These are phyloP conservation scores for Thelonectria rubi DNA, from an alignment of 2,329 filamentous ascomycete genomes.

Conservation along the genomic window DNA sequence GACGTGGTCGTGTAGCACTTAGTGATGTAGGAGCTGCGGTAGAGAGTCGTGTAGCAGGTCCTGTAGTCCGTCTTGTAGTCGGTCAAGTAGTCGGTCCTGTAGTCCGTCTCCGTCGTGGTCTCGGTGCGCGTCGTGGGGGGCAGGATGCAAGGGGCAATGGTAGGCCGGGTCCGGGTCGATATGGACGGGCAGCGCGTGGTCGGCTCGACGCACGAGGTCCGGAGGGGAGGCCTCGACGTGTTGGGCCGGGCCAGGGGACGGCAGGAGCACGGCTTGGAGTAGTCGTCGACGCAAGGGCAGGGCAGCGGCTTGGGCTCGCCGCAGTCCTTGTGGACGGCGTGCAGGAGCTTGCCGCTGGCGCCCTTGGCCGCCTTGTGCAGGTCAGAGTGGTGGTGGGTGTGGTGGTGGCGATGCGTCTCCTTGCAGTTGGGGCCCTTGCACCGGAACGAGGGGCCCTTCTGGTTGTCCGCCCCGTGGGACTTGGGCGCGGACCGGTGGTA, in stretches of 20 bases:
- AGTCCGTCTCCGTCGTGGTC: too few relatives aligned
- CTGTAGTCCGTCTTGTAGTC: too few relatives aligned
- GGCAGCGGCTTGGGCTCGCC: constrained; percentile 25
- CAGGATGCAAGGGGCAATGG: too few relatives aligned
- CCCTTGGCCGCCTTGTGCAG: not conserved
- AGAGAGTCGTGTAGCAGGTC: too few relatives aligned
- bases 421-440: constrained; percentile 3
- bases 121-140: too few relatives aligned
- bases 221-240: not conserved
- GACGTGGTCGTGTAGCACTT: too few relatives aligned
- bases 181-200: too few relatives aligned
- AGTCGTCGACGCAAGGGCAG: constrained; percentile 24
- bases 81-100: too few relatives aligned
- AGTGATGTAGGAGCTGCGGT: too few relatives aligned
- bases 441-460: not conserved
- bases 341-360: not conserved
- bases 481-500: not conserved
- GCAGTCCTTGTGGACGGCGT: constrained; percentile 11
- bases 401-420: not conserved
- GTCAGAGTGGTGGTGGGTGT: constrained; percentile 12
- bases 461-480: not conserved
- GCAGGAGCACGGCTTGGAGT: constrained; percentile 16
- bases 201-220: too few relatives aligned
- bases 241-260: not conserved
- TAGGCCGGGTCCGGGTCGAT: too few relatives aligned